Evolutionary conservation across 2,329 filamentous ascomycete species (phyloP).

Genomic region (Pseudocercospora pini-densiflorae): DNA sequence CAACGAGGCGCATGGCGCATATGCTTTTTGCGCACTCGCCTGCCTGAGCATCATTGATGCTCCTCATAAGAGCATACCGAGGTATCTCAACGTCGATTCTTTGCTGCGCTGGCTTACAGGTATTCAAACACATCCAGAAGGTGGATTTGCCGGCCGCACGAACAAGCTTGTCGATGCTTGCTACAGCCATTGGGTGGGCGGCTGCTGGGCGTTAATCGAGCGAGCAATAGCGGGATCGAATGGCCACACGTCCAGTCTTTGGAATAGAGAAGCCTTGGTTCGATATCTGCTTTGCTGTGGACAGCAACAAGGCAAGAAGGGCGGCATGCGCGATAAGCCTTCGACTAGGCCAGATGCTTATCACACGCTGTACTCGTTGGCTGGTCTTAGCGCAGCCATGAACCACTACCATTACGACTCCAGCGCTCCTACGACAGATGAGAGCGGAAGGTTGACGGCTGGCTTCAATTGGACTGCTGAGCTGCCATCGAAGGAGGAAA

Average conservation of each 20-base stretch:
- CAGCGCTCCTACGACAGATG: constrained; percentile 19
- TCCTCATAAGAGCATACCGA: constrained; percentile 73
- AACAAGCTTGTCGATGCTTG: constrained; percentile 99
- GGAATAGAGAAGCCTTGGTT: constrained; percentile 81
- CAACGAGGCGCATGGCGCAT: constrained; percentile 93
- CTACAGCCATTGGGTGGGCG: constrained; percentile 97
- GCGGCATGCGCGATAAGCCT: constrained; percentile 92
- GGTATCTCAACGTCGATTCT: constrained; percentile 76
- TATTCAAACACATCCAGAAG: constrained; percentile 87
- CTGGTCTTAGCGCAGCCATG: constrained; percentile 82
- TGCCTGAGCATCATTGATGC: constrained; percentile 84
- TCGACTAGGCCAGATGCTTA: constrained; percentile 89
- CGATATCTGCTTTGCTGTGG: constrained; percentile 90
- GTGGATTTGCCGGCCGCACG: constrained; percentile 89
- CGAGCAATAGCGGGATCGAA: constrained; percentile 67
- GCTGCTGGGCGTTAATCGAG: constrained; percentile 90
- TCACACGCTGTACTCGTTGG: constrained; percentile 89
- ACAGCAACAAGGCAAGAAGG: constrained; percentile 69
- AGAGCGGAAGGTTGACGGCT: constrained; percentile 40
- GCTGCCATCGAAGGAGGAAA: constrained; percentile 54
- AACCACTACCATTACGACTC: constrained; percentile 60
- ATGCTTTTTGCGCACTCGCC: constrained; percentile 91
- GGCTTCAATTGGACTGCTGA: constrained; percentile 52
- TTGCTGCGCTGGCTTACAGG: constrained; percentile 88
- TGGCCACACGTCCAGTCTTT: constrained; percentile 55